Percentiles rank a stretch among this genome's conserved stretches.
These are phyloP conservation scores for Paecilomyces formosus DNA, from an alignment of 2,329 filamentous ascomycete species.

Conservation along the genomic window DNA sequence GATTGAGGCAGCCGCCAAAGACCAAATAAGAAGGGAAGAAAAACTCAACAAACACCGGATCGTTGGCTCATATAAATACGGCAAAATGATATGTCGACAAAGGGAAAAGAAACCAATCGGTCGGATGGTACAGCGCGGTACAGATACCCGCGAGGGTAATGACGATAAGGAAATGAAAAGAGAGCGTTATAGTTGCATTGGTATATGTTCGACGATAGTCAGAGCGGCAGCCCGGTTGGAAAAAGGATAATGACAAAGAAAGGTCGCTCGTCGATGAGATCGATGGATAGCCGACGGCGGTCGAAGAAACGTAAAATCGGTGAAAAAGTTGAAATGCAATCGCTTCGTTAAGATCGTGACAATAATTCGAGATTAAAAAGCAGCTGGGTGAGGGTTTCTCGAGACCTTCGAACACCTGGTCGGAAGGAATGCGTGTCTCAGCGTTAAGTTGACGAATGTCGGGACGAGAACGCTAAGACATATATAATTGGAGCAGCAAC, in stretches of 20 bases:
- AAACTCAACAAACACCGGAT: constrained; percentile 13
- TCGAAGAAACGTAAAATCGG: background rate
- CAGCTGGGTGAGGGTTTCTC: background rate
- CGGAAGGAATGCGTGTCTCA: constrained; percentile 28
- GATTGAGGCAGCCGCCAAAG: constrained; percentile 7
- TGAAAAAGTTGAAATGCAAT: constrained; percentile 14
- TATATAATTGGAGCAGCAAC: background rate
- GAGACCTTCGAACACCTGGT: constrained; percentile 29
- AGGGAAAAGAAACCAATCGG: constrained; percentile 13
- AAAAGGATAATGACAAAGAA: constrained; percentile 11
- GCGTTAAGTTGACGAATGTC: constrained; percentile 19
- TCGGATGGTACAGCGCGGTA: constrained; percentile 18
- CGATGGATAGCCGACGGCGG: constrained; percentile 9
- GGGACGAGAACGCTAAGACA: constrained; percentile 1
- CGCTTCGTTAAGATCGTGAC: constrained; percentile 37
- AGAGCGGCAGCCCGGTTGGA: constrained; percentile 8
- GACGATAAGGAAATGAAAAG: constrained; percentile 26
- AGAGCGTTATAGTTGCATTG: constrained; percentile 36
- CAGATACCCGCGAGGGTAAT: constrained; percentile 17
- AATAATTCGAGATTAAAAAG: constrained; percentile 12
- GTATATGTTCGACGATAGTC: constrained; percentile 20
- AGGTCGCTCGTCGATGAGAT: constrained; percentile 14
- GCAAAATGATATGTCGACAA: constrained; percentile 16
- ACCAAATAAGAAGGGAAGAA: constrained; percentile 6
- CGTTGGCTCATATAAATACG: constrained; percentile 21